Conservation (phyloP, 148 eudicot genomes). For the Cornus controversa region DNA sequence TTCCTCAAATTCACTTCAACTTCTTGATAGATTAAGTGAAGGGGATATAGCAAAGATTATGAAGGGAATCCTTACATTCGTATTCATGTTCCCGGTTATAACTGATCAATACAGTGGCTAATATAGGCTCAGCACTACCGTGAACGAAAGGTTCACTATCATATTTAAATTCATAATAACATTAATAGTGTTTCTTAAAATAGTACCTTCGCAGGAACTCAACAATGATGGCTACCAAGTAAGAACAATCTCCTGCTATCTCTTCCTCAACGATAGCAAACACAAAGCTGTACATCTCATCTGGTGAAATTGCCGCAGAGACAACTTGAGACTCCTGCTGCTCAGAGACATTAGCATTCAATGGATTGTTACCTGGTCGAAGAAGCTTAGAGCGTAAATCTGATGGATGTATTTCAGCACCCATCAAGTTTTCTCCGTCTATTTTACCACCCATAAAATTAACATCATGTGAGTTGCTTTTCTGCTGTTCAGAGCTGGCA, state of each 20-base stretch:
- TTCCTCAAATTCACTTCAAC: no score
- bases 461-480: conserved; percentile 14
- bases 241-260: conserved; percentile 78
- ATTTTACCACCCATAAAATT: conserved; percentile 28
- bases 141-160: not conserved
- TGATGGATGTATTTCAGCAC: conserved; percentile 37
- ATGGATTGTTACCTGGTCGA: conserved; percentile 34
- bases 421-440: conserved; percentile 19
- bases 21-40: no score
- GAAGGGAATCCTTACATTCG: no score
- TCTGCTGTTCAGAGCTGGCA: conserved; percentile 17
- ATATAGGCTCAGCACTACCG: no score
- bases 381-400: conserved; percentile 40
- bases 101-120: no score
- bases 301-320: conserved; percentile 86
- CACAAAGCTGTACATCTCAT: conserved; percentile 70
- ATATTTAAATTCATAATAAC: no score
- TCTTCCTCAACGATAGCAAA: conserved; percentile 81
- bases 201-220: conserved; percentile 86
- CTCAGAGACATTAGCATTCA: conserved; percentile 43
- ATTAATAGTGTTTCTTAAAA: not conserved
- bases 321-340: conserved; percentile 58
- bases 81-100: no score
- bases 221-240: conserved; percentile 69
- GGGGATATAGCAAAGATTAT: no score